Conservation (phyloP, 768 basidiomycete genomes). For the Hysterangium stoloniferum region DNA sequence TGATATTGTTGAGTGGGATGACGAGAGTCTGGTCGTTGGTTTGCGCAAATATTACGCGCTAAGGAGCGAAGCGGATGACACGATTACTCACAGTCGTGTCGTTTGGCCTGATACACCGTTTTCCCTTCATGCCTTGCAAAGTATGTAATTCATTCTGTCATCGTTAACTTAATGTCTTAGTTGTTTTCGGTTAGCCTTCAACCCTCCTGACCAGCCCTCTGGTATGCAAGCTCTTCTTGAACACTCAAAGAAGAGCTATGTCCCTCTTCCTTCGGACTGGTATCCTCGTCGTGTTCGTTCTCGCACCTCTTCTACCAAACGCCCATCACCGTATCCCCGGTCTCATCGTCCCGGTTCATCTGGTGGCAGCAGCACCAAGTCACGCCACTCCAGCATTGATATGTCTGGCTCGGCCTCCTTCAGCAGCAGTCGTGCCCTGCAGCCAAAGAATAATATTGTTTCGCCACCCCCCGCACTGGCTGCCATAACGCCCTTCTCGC, state of each 20-base stretch:
- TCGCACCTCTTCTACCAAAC: slow-evolving; percentile 47
- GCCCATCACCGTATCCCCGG: slow-evolving; percentile 66
- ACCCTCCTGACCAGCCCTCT: slow-evolving; percentile 54
- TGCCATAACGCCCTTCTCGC: slow-evolving; percentile 36
- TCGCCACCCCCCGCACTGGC: slow-evolving; percentile 31
- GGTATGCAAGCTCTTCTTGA: slow-evolving; percentile 69
- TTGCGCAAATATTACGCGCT: slow-evolving; percentile 64
- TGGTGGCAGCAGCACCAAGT: slow-evolving; percentile 30
- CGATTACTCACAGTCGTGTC: slow-evolving; percentile 58
- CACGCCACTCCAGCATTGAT: slow-evolving; percentile 19
- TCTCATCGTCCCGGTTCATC: slow-evolving; percentile 26
- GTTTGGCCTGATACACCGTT: slow-evolving; percentile 66
- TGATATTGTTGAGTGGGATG: slow-evolving; percentile 40
- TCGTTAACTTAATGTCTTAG: slow-evolving; percentile 11
- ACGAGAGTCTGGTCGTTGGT: slow-evolving; percentile 57
- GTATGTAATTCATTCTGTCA: slow-evolving; percentile 35
- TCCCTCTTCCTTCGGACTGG: slow-evolving; percentile 67
- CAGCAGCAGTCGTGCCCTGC: slow-evolving; percentile 24
- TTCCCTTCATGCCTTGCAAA: slow-evolving; percentile 63
- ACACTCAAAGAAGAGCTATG: slow-evolving; percentile 63
- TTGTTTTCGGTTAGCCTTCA: slow-evolving; percentile 44
- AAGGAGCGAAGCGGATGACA: slow-evolving; percentile 56
- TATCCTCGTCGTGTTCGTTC: slow-evolving; percentile 55
- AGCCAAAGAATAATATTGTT: slow-evolving; percentile 34
- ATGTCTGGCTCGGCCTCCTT: slow-evolving; percentile 7